Conservation (phyloP, 1,139 yeast species). For the Zygotorulaspora mrakii region DNA sequence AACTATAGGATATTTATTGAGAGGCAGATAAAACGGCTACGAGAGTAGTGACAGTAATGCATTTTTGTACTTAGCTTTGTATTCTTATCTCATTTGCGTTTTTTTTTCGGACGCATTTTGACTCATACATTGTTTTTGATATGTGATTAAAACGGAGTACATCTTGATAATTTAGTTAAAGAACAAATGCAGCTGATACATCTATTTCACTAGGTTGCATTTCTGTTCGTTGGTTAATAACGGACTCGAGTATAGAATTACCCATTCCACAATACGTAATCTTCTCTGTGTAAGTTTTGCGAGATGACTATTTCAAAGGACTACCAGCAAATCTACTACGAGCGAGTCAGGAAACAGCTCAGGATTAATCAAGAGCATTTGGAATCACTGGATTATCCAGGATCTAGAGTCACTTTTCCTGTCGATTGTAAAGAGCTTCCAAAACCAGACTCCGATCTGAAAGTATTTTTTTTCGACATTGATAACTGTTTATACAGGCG, state of each 20-base stretch:
- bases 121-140: no score
- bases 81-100: background rate
- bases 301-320: constrained; percentile 23
- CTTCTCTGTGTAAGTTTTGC: background rate
- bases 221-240: no score
- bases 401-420: constrained; percentile 31
- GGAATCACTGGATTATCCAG: constrained; percentile 37
- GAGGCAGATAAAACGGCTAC: constrained; percentile 3
- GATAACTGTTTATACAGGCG: constrained; percentile 85
- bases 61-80: background rate
- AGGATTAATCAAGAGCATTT: constrained; percentile 34
- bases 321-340: constrained; percentile 20
- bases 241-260: background rate
- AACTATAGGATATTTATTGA: constrained; percentile 5
- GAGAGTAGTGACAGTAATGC: no score
- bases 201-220: no score
- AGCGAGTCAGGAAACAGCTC: constrained; percentile 30
- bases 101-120: no score
- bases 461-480: constrained; percentile 80
- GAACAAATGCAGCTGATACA: no score
- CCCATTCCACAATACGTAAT: no score
- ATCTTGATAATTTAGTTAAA: no score
- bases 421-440: constrained; percentile 28
- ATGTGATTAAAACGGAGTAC: no score
- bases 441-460: constrained; percentile 26